phyloP scores from a whole-genome alignment of 345 rosid genomes.

The Heritiera fomes region DNA sequence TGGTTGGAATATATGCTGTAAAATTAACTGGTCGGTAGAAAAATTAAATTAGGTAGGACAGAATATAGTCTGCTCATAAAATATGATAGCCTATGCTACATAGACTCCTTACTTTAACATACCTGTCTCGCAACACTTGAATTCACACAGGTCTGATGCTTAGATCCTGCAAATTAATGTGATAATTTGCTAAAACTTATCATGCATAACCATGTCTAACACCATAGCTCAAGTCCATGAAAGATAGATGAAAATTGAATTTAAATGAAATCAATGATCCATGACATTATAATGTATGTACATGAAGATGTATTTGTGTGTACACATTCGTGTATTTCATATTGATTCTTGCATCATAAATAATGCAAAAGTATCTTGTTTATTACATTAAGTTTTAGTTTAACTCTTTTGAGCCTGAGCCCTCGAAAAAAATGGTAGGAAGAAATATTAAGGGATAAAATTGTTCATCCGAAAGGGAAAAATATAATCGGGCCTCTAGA shows the following conservation, averaged over 20 bases:
- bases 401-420: neutral
- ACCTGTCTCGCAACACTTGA: neutral
- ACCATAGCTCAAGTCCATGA: neutral
- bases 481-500: neutral
- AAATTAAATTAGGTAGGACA: neutral
- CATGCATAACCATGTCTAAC: neutral
- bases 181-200: neutral
- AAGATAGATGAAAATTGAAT: neutral
- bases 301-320: neutral
- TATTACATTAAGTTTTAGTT: neutral
- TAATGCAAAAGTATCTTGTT: neutral
- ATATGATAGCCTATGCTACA: neutral
- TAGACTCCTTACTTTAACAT: neutral
- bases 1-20: neutral
- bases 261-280: neutral
- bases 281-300: neutral
- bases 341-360: neutral
- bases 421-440: neutral
- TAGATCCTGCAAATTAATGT: conserved; percentile 5
- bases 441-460: neutral
- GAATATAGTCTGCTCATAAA: neutral
- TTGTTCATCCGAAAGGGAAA: neutral
- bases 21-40: neutral
- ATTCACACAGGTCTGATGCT: neutral
- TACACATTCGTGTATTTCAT: neutral